Evolutionary conservation across 2,329 filamentous ascomycete genomes (phyloP), one percentile per base, ranked within the genome.

Genomic region (Pyrenophora tritici-repentis): DNA sequence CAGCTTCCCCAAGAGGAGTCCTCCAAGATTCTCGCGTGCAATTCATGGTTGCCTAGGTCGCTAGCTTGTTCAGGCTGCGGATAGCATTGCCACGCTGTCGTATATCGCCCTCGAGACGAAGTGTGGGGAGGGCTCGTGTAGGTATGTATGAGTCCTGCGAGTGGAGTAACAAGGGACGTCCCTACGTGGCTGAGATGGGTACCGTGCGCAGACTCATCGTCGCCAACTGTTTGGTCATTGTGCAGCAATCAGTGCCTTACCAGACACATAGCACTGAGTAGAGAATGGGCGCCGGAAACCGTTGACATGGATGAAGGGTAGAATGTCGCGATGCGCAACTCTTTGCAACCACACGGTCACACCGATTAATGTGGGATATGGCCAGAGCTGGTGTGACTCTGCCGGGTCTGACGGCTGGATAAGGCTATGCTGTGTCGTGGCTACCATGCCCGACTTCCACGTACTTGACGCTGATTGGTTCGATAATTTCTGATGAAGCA

Each of bases 391-490:
- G 10, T 29, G 10, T 29, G 26, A 29, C 26, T 29, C 26, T 29
- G 26, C 10, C 37, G 18, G 33, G 12, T 12, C 35, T 47, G 43
- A 51, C 37, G 43, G 35, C 16, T 38, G 52, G 17, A 35, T 14
- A 50, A 43, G 54, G 47, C 42, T 48, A 40, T 55, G 50, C 56
- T 43, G 56, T 59, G 58, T 64, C 61, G 61, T 67, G 55, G 61
- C 56, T 63, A 40, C 36, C 52, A 53, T 53, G 42, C 50, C 41
- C 47, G 31, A 41, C 36, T 50, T 70, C 56, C 68, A 71, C 67
- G 68, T 72, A 68, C 55, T 33, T 26, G 6, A 29, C 35, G 44
- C 37, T 66, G 55, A 71, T 72, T 71, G 67, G 68, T 35, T 50
- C 47, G 39, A 40, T 48, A 42, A 26, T 37, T 38, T 42, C 38